Evolutionary conservation across 2,329 filamentous ascomycete species (phyloP).

Genomic region (Hymenoscyphus linearis): DNA sequence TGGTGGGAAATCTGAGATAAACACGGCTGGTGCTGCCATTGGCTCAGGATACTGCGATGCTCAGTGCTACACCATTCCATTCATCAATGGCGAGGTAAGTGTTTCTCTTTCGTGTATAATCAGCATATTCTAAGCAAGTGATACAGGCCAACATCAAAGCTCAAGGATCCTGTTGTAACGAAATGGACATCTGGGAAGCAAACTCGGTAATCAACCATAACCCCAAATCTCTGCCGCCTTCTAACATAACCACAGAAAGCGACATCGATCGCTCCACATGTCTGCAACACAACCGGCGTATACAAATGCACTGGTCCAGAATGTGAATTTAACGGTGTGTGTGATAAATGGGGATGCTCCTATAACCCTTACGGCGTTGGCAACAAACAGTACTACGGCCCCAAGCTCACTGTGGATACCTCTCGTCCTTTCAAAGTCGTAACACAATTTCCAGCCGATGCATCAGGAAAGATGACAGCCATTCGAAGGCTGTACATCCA

Average conservation of each 20-base stretch:
- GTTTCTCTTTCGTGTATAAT: background rate
- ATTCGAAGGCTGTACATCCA: conserved; percentile 54
- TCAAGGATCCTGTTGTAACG: conserved; percentile 52
- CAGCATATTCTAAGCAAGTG: background rate
- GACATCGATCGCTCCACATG: conserved; percentile 53
- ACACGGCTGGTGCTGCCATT: conserved; percentile 52
- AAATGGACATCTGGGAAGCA: conserved; percentile 64
- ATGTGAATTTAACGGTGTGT: conserved; percentile 42
- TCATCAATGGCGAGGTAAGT: conserved; percentile 44
- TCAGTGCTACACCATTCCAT: conserved; percentile 45
- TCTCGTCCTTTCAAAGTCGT: conserved; percentile 49
- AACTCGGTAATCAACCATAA: conserved; percentile 37
- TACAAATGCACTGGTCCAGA: conserved; percentile 36
- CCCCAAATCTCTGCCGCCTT: background rate
- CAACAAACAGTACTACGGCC: conserved; percentile 49
- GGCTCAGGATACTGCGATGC: conserved; percentile 61
- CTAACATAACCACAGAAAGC: conserved; percentile 32
- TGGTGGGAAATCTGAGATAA: conserved; percentile 49
- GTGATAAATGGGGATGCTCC: conserved; percentile 56
- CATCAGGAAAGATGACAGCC: conserved; percentile 44
- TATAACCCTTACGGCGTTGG: conserved; percentile 56
- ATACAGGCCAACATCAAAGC: conserved; percentile 46
- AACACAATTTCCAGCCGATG: conserved; percentile 51
- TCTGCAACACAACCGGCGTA: conserved; percentile 42
- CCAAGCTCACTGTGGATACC: conserved; percentile 46